phyloP scores from a whole-genome alignment of 257 asterid genomes.

The Gardenia jasminoides region DNA sequence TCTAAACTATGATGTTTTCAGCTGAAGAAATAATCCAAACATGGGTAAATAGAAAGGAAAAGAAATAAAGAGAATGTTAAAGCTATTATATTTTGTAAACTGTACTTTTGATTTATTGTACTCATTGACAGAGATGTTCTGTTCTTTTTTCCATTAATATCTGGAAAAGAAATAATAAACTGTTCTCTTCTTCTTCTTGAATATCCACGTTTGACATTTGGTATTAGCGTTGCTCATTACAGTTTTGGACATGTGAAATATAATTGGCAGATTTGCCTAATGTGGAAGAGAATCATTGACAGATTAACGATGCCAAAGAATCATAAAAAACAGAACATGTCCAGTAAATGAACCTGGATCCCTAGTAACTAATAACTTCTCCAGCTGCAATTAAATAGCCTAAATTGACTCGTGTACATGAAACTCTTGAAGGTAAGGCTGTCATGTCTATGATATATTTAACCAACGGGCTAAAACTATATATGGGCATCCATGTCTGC shows the following conservation, averaged over 20 bases:
- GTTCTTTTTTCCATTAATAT: not conserved
- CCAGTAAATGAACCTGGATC: not conserved
- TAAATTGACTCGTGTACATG: conserved; percentile 6
- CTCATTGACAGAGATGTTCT: not conserved
- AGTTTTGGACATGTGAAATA: not conserved
- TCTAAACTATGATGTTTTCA: conserved; percentile 55
- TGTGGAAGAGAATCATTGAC: not conserved
- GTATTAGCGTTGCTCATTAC: not conserved
- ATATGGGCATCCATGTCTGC: not conserved
- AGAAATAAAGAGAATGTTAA: not conserved
- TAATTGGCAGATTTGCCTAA: not conserved
- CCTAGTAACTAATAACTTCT: not conserved
- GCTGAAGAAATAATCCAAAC: not conserved
- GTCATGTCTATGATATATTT: conserved; percentile 1
- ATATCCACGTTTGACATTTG: not conserved
- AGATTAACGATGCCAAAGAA: not conserved
- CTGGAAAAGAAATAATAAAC: not conserved
- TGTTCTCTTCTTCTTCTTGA: not conserved
- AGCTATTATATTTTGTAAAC: not conserved
- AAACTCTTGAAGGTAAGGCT: not conserved
- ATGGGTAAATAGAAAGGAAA: conserved; percentile 1
- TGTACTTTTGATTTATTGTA: not conserved
- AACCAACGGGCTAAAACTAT: not conserved
- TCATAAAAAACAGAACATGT: not conserved
- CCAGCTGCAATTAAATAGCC: not conserved